Conservation (phyloP, 2,329 filamentous ascomycete genomes). For the Xylariaceae sp. region DNA sequence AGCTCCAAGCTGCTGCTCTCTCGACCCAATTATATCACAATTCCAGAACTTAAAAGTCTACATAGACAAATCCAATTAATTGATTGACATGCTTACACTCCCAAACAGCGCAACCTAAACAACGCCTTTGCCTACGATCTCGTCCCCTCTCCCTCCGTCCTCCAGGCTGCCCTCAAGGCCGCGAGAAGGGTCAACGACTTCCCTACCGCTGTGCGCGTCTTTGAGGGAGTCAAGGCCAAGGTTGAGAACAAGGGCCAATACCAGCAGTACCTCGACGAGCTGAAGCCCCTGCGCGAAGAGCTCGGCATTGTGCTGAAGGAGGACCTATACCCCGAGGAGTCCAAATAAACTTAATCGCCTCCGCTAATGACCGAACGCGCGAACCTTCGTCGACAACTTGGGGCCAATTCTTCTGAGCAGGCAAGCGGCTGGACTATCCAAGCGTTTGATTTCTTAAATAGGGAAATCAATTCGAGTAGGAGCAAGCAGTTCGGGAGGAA, state of each 20-base stretch:
- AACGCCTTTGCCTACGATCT: constrained; percentile 99
- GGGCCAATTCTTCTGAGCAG: neutral
- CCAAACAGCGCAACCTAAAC: constrained; percentile 69
- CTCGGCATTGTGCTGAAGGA: constrained; percentile 91
- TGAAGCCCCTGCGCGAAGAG: constrained; percentile 91
- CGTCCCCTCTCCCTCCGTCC: constrained; percentile 90
- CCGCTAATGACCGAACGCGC: constrained; percentile 1
- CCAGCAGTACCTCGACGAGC: constrained; percentile 92
- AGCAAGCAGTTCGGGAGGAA: constrained; percentile 10
- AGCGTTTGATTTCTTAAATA: neutral
- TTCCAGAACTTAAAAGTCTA: neutral
- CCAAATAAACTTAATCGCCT: constrained; percentile 46
- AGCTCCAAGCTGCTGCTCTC: constrained; percentile 15
- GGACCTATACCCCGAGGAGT: constrained; percentile 80
- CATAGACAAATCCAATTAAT: neutral
- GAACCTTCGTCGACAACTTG: neutral
- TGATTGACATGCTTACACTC: constrained; percentile 5
- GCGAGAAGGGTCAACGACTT: constrained; percentile 97
- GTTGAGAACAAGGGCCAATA: constrained; percentile 99
- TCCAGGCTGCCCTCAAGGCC: constrained; percentile 89
- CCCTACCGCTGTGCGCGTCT: constrained; percentile 96
- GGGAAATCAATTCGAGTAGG: constrained; percentile 9
- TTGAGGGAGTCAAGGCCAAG: constrained; percentile 99
- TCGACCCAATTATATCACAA: constrained; percentile 10
- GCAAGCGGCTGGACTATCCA: neutral